phyloP scores from a whole-genome alignment of 2,329 filamentous ascomycete species.

The Sarocladium strictum region DNA sequence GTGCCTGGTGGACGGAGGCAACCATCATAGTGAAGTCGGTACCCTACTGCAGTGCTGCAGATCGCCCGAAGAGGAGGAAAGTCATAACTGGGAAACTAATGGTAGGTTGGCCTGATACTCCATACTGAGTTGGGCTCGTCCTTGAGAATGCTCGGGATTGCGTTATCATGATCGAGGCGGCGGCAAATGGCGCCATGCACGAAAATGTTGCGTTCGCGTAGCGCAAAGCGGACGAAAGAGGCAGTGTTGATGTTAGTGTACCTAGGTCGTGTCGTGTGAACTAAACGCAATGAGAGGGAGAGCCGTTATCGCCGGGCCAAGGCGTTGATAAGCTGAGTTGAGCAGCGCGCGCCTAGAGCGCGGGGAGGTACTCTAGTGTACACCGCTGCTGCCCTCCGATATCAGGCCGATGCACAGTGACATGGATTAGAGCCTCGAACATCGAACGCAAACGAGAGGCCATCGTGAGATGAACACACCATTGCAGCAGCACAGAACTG shows the following conservation, averaged over 20 bases:
- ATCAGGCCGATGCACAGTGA: background rate
- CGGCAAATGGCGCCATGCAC: constrained; percentile 3
- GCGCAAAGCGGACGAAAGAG: background rate
- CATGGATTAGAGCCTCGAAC: too few species aligned
- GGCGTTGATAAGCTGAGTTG: constrained; percentile 2
- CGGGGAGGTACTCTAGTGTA: background rate
- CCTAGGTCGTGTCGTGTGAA: background rate
- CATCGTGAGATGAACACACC: too few species aligned
- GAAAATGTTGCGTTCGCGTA: constrained; percentile 4
- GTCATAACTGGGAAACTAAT: background rate
- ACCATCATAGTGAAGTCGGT: background rate
- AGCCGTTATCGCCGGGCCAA: background rate
- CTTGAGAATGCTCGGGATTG: background rate
- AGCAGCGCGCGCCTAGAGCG: background rate
- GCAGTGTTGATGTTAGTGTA: background rate
- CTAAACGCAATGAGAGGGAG: background rate
- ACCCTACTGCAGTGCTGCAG: background rate
- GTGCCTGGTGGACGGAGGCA: background rate
- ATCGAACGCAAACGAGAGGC: too few species aligned
- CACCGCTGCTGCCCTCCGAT: background rate
- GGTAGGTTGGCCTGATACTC: too few species aligned
- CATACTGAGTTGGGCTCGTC: background rate
- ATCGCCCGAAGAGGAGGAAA: background rate
- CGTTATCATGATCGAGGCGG: background rate
- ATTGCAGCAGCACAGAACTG: background rate